Conservation (phyloP, 768 basidiomycete genomes). For the Xerocomellus amylosporus region DNA sequence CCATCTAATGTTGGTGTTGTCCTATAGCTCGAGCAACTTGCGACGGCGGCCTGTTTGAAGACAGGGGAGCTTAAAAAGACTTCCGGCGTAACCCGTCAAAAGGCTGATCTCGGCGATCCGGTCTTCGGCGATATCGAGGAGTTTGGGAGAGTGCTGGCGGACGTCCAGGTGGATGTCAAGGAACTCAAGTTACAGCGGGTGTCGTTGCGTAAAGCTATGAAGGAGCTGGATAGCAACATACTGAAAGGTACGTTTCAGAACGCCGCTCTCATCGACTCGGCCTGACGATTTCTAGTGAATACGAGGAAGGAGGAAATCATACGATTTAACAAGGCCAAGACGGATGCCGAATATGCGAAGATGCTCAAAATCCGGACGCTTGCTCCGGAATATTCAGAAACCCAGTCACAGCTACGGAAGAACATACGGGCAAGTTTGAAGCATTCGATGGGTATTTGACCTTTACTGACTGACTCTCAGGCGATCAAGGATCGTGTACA, state of each 20-base stretch:
- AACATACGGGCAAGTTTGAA: conserved; percentile 57
- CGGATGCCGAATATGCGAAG: conserved; percentile 76
- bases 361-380: conserved; percentile 71
- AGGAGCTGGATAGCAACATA: conserved; percentile 61
- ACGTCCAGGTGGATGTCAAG: conserved; percentile 51
- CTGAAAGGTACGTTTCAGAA: conserved; percentile 52
- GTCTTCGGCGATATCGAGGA: conserved; percentile 47
- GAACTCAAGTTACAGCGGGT: conserved; percentile 44
- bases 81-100: conserved; percentile 37
- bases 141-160: conserved; percentile 39
- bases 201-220: conserved; percentile 41
- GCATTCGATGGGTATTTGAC: background rate
- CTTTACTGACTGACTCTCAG: conserved; percentile 36
- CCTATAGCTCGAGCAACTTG: conserved; percentile 44
- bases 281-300: conserved; percentile 48
- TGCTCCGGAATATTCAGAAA: conserved; percentile 87
- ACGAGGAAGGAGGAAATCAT: conserved; percentile 81
- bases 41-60: conserved; percentile 37
- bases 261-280: background rate
- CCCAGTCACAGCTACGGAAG: conserved; percentile 71
- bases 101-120: conserved; percentile 48
- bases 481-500: conserved; percentile 68
- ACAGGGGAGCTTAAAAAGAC: conserved; percentile 37
- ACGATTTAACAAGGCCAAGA: conserved; percentile 74
- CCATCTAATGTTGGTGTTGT: background rate